Base-by-base conservation (phyloP, 2,329 filamentous ascomycete species). In the Microdochium paspali region DNA sequence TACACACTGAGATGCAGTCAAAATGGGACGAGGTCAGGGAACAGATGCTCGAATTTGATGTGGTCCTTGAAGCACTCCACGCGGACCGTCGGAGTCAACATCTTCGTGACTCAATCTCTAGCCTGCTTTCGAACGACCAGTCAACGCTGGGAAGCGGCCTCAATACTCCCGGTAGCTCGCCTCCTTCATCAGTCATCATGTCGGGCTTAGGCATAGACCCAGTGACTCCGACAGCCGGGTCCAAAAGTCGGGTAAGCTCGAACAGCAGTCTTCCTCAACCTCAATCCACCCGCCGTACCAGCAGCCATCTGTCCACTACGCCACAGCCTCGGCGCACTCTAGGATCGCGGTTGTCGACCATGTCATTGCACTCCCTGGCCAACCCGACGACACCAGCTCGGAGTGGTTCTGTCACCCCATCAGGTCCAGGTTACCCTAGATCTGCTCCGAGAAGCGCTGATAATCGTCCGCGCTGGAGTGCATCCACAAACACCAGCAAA, bases 101-200 rank as follows among this genome's bases (percentile, higher is more conserved):
- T 56, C 73, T 96, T 44, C 80, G 91, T 44, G 91, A 97, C 63
- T 96, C 91, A 0, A 85, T 97, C 48, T 96, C 90, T 0, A 96
- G 87, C 56, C 88, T 96, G 65, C 73, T 95, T 3, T 94, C 88
- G 2, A 87, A 87, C 54, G 89, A 94, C 59, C 77, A 80, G 46
- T 90, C 87, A 2, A 78, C 83, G 2, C 68, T 79, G 10, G 82
- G 76, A 51, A 91, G 87, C 57, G 77, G 79, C 44, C 67, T 82
- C 43, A 88, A 84, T 28, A 87, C 84, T 0, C 84, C 84, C 0
- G 80, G 82, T 43, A 87, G 80, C 67, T 81, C 78, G 20, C 78
- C 78, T 7, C 77, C 78, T 3, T 81, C 77, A 3, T 82, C 78
- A 0, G 73, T 81, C 46, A 74, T 80, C 54, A 80, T 81, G 77